Evolutionary conservation across 768 basidiomycete genomes (phyloP), one percentile per base, ranked within the genome.

Genomic region (Chiua virens): DNA sequence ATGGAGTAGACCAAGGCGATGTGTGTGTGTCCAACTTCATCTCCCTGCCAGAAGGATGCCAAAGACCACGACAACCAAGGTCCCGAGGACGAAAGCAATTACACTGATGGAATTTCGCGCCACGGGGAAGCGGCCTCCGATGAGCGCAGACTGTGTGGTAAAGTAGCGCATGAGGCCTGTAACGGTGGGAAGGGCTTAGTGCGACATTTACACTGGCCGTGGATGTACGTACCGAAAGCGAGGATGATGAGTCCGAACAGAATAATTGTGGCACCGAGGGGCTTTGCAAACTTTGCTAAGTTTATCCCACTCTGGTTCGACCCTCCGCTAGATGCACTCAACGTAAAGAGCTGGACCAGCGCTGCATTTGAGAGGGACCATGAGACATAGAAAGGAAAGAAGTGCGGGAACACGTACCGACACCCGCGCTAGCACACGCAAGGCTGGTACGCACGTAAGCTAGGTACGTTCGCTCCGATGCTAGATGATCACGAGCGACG

Each of bases 361-460:
- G 79, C 81, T 55, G 17, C 2, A 53, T 17, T 20, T n/a, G 18
- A 54, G 11, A 50, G 14, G 37, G 17, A n/a, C 42, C 25, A 36
- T 34, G 5, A 17, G 34, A 21, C 20, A 30, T 18, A 18, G 10
- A 30, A 30, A 21, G 1, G 21, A 23, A 17, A 21, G 11, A 18
- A 4, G 23, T 18, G 11, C 3, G 15, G 36, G 41, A 49, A 30
- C 22, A 73, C 80, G 56, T 49, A 82, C 82, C 83, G 32, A 86
- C 81, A 28, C 83, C 83, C 5, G 80, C 71, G 3, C 80, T 76
- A 4, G 81, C 79, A 34, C 83, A 72, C 1, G 80, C 77, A 42
- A 86, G 70, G 58, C 82, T 83, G 3, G 83, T 86, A n/a, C 83
- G 74, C 43, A 82, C 71, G 55, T 85, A 86, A 13, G 83, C 82